Evolutionary conservation across 176 grass and related monocot genomes (phyloP).

Genomic region (Secale cereale): DNA sequence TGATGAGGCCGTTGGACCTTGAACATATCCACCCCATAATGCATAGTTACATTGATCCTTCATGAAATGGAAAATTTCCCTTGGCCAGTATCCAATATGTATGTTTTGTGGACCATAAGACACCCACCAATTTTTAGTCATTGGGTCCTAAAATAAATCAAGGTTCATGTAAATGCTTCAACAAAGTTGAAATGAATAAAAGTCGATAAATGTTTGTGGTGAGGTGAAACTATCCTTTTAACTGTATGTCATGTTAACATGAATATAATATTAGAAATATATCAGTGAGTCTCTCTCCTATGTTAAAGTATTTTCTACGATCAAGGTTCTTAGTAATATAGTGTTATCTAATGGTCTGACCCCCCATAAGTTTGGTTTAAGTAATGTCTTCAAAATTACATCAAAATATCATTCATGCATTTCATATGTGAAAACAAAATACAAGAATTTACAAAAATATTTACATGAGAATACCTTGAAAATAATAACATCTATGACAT

Average conservation of each 20-base stretch:
- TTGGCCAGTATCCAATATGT: constrained; percentile 29
- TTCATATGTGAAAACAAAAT: background rate
- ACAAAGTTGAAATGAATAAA: background rate
- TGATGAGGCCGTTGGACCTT: background rate
- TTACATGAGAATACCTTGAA: constrained; percentile 14
- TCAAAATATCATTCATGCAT: background rate
- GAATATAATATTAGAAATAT: background rate
- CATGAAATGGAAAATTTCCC: background rate
- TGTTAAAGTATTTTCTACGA: background rate
- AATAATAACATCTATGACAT: background rate
- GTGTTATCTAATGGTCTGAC: background rate
- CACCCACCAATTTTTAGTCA: constrained; percentile 28
- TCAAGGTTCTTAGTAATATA: background rate
- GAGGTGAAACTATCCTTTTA: background rate
- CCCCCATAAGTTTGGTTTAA: background rate
- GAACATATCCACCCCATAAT: background rate
- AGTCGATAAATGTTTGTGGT: too few species aligned
- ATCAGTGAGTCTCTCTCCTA: background rate
- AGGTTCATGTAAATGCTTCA: background rate
- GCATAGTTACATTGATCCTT: background rate
- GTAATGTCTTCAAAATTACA: background rate
- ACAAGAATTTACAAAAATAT: background rate
- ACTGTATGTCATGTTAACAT: background rate
- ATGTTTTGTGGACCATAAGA: background rate
- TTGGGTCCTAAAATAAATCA: constrained; percentile 8